Conservation (phyloP, 169 alveolate genomes). For the Cryptosporidium viatorum region DNA sequence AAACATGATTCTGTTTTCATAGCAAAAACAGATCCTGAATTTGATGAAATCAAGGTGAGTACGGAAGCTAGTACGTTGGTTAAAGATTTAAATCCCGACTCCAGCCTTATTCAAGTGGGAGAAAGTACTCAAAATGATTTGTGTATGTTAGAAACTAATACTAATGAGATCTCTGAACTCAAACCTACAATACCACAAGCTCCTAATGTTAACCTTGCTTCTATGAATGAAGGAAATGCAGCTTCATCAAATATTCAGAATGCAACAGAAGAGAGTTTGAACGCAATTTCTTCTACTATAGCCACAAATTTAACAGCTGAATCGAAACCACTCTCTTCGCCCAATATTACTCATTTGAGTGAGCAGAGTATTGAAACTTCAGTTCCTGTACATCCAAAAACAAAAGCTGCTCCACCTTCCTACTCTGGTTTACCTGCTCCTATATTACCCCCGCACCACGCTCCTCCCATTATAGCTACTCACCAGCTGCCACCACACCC, state of each 20-base stretch:
- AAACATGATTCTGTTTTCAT: not conserved
- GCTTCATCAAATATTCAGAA: not conserved
- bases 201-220: not conserved
- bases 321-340: not conserved
- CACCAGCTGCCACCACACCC: constrained; percentile 53
- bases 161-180: not conserved
- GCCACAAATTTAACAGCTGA: not conserved
- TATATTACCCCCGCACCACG: constrained; percentile 7
- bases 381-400: not conserved
- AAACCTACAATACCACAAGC: not conserved
- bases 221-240: not conserved
- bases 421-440: constrained; percentile 4
- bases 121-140: not conserved
- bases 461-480: constrained; percentile 29
- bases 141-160: not conserved
- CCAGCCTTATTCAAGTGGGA: not conserved
- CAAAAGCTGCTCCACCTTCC: not conserved
- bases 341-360: not conserved
- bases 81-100: not conserved
- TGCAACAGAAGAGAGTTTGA: not conserved
- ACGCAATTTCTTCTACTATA: not conserved
- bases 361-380: constrained; percentile 13
- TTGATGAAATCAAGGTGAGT: not conserved
- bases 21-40: not conserved
- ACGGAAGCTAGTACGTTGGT: not conserved